These are phyloP conservation scores for Melocanna baccifera DNA, from an alignment of 176 grass and related monocot genomes.

Conservation along the genomic window DNA sequence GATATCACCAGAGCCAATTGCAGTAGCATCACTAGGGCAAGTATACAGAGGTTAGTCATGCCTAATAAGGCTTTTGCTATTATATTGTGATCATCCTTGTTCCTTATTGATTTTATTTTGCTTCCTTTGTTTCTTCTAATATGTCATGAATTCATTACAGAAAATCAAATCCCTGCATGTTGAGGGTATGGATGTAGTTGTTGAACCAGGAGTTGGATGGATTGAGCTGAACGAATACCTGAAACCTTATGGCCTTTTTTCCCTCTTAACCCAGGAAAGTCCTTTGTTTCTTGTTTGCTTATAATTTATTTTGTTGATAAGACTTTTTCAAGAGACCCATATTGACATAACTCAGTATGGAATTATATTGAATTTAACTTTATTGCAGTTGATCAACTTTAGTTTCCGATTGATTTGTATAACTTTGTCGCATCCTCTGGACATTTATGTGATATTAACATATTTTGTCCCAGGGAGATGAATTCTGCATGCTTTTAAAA, in stretches of 20 bases:
- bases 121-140: conserved; percentile 23
- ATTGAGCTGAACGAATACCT: conserved; percentile 95
- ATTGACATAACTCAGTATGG: neutral
- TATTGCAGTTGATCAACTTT: conserved; percentile 3
- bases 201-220: conserved; percentile 97
- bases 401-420: neutral
- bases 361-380: conserved; percentile 5
- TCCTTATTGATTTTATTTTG: conserved; percentile 33
- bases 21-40: too few relatives aligned
- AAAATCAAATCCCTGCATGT: conserved; percentile 86
- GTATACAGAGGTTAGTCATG: too few relatives aligned
- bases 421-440: neutral
- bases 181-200: conserved; percentile 94
- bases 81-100: neutral
- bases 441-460: neutral
- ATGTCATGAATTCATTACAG: conserved; percentile 40
- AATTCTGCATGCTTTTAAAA: conserved; percentile 4
- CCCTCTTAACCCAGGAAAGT: conserved; percentile 89
- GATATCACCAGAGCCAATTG: too few relatives aligned
- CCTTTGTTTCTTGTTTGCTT: conserved; percentile 9
- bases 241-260: conserved; percentile 95
- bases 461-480: neutral
- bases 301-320: neutral
- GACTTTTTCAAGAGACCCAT: neutral
- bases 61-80: conserved; percentile 2